These are phyloP conservation scores for Picea engelmannii DNA, from an alignment of 83 land plant genomes.

Conservation along the genomic window DNA sequence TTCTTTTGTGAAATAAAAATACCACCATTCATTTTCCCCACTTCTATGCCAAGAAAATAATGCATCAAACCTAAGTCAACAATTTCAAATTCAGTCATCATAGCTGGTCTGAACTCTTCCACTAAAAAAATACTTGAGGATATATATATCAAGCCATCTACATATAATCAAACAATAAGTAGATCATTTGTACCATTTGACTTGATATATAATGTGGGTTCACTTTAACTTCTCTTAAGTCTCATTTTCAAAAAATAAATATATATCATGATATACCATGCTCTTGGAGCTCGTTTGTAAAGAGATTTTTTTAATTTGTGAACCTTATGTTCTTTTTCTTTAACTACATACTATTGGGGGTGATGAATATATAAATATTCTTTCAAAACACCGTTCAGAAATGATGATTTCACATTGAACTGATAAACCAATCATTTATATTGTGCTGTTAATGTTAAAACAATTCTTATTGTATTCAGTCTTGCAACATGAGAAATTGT, in stretches of 20 bases:
- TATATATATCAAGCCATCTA: constrained; percentile 29
- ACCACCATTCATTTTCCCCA: background rate
- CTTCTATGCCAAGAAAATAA: background rate
- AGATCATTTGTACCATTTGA: background rate
- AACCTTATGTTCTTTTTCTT: too few species aligned
- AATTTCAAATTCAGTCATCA: constrained; percentile 17
- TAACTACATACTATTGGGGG: background rate
- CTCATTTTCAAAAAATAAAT: too few species aligned
- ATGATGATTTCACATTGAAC: constrained; percentile 14
- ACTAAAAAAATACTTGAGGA: background rate
- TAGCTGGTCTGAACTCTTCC: constrained; percentile 14
- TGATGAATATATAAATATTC: constrained; percentile 11
- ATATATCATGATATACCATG: too few species aligned
- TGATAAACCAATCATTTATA: constrained; percentile 5
- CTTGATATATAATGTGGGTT: too few species aligned
- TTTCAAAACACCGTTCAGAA: constrained; percentile 9
- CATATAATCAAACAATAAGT: constrained; percentile 29
- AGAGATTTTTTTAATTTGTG: too few species aligned
- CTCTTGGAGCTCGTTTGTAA: too few species aligned
- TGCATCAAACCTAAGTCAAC: constrained; percentile 25
- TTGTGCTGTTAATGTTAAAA: background rate
- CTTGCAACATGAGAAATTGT: constrained; percentile 13
- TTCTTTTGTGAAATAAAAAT: constrained; percentile 23
- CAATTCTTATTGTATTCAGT: background rate
- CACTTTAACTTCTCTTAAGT: too few species aligned